Evolutionary conservation across 2,329 filamentous ascomycete genomes (phyloP), one percentile per base, ranked within the genome.

Genomic region (Xylaria sp.): DNA sequence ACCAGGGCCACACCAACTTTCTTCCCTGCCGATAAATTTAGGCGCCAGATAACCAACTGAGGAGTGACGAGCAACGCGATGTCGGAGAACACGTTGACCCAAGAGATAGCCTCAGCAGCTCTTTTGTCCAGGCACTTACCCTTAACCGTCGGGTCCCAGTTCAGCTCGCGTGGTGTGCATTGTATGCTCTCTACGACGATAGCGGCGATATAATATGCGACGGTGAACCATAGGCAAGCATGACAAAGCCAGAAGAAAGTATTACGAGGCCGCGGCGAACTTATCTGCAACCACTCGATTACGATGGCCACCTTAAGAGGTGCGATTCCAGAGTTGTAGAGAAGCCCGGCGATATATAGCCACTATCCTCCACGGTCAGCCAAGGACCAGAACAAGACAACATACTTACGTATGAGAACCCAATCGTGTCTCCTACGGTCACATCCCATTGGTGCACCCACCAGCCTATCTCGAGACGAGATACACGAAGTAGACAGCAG

Each of bases 371-470:
- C 13, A 13, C 13, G 13, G 64, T 70, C 13, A 70, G 55, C 64
- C 4, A 18, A 39, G 39, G n/a, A 51, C 32, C 7, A 34, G n/a
- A 32, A 60, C 6, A 20, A 55, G 39, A 50, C 15, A 25, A 39
- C 6, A 55, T 28, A 60, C 68, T 46, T 52, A 60, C 68, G 34
- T 37, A 46, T 46, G 41, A 46, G 41, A 46, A 46, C 18, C 41
- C 41, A 46, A 46, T n/a, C 13, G 41, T 46, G 15, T 46, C 41
- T 46, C 41, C 63, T 8, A 59, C 28, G 10, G 58, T 66, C 57
- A 69, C 48, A 58, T 69, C 63, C 67, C 67, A 66, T 44, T 69
- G 59, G 60, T 69, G 67, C 44, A 66, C 67, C 63, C 67, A 69
- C 67, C 67, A 69, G 12, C 67, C 68, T 63, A 67, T 63, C 18